phyloP scores from a whole-genome alignment of 768 basidiomycete species.

The Lactarius psammicola region DNA sequence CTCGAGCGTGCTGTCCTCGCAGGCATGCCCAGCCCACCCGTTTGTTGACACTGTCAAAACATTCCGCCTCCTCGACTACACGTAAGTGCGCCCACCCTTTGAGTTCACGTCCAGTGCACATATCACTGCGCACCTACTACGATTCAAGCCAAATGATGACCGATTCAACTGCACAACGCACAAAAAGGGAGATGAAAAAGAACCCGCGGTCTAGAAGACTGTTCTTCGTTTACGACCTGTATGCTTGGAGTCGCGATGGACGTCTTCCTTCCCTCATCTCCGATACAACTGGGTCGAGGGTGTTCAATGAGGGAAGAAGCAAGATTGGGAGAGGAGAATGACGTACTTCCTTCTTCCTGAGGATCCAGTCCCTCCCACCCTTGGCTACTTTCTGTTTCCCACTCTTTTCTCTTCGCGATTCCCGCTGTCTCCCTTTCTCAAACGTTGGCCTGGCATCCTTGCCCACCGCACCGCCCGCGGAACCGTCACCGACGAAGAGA shows the following conservation, averaged over 20 bases:
- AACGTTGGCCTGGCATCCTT: slow-evolving; percentile 61
- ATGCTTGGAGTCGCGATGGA: slow-evolving; percentile 83
- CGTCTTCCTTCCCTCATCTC: slow-evolving; percentile 70
- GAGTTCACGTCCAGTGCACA: too few relatives aligned
- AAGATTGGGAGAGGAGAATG: too few relatives aligned
- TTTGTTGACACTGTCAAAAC: too few relatives aligned
- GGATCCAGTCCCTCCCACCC: slow-evolving; percentile 83
- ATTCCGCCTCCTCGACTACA: too few relatives aligned
- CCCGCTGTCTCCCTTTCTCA: slow-evolving; percentile 74
- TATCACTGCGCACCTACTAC: too few relatives aligned
- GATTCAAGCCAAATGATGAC: too few relatives aligned
- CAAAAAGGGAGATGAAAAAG: neutral
- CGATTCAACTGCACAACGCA: too few relatives aligned
- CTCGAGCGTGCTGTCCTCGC: too few relatives aligned
- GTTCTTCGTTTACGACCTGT: slow-evolving; percentile 87
- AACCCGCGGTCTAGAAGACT: slow-evolving; percentile 55
- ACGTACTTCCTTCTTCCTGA: slow-evolving; percentile 92
- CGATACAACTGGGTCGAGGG: slow-evolving; percentile 65
- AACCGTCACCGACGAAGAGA: slow-evolving; percentile 83
- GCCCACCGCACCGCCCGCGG: slow-evolving; percentile 47
- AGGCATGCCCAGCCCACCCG: too few relatives aligned
- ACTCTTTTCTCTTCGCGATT: slow-evolving; percentile 52
- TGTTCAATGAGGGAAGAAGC: too few relatives aligned
- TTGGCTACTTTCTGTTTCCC: too few relatives aligned
- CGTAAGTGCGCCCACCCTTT: too few relatives aligned